Conservation (phyloP, 1,284 basidiomycete genomes). For the Cryptococcus sp. region DNA sequence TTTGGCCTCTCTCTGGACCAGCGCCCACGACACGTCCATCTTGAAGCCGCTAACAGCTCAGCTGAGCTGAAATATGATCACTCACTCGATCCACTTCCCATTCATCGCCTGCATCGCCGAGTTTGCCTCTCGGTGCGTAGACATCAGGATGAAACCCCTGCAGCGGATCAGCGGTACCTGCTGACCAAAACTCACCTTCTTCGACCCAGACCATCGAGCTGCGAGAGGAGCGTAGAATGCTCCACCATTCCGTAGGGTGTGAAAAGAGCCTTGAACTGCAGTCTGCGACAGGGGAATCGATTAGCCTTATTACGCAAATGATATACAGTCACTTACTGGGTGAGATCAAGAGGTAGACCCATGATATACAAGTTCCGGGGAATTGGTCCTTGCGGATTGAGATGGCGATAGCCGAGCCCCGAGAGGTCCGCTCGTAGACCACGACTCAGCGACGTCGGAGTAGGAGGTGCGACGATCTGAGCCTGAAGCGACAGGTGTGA, state of each 20-base stretch:
- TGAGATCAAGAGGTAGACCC: conserved; percentile 45
- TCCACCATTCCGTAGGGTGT: conserved; percentile 39
- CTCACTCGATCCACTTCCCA: conserved; percentile 43
- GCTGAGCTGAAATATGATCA: background rate
- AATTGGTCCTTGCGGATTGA: conserved; percentile 22
- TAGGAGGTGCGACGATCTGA: conserved; percentile 9
- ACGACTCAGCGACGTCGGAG: conserved; percentile 8
- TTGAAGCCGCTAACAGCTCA: conserved; percentile 37
- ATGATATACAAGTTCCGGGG: conserved; percentile 49
- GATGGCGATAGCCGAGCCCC: conserved; percentile 20
- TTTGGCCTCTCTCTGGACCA: conserved; percentile 47
- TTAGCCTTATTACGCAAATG: conserved; percentile 3
- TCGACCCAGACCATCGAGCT: conserved; percentile 47
- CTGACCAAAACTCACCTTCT: conserved; percentile 19
- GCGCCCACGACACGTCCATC: conserved; percentile 50
- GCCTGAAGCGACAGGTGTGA: conserved; percentile 1
- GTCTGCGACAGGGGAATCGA: conserved; percentile 15
- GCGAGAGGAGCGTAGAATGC: conserved; percentile 47
- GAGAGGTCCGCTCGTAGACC: conserved; percentile 12
- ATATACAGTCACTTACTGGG: conserved; percentile 31
- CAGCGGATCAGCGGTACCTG: background rate
- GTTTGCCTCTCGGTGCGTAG: conserved; percentile 38
- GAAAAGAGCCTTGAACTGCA: conserved; percentile 44
- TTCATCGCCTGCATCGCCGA: conserved; percentile 43
- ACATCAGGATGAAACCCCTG: conserved; percentile 50